Base-by-base conservation (phyloP, 257 asterid genomes). In the Capsicum pubescens region DNA sequence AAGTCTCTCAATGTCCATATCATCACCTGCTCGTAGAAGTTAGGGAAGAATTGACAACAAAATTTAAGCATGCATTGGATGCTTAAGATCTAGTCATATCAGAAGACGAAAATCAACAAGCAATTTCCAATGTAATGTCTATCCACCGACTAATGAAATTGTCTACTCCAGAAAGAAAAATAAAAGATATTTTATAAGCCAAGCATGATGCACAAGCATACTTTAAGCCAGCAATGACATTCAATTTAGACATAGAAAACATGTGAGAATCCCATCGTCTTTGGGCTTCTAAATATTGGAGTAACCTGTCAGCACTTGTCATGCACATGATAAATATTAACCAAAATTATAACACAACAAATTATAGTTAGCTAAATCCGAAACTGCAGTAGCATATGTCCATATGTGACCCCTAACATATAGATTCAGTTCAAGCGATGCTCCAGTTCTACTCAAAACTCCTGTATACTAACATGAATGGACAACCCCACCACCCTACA, bases 1-100 rank as follows among this genome's bases (percentile, higher is more conserved):
- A 85, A 88, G 84, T 83, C 82, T 80, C 59, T 90, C 91, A 80
- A 83, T 83, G 76, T 58, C 80, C 82, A 82, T 54, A 57, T 87
- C 92, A 60, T 82, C 82, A 85, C 86, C 98, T 92, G 90, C 87
- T 35, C 9, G 3, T 54, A 55, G 8, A 14, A 54, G 10, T 54
- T 77, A 9, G 44, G 64, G 66, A 77, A 32, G 82, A 77, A 77
- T 54, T 16, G 6, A 77, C 16, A 15, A 16, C 13, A 55, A 32
- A 77, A 26, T 32, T 77, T 54, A 26, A 77, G 26, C 66, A 77
- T 77, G 50, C 66, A 55, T 54, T 54, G 82, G 66, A 54, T 52
- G 48, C 63, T 50, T 76, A 52, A 52, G 80, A 77, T 54, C 21
- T 54, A 77, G 32, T 77, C 82, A 77, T 77, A 54, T 77, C 26